Percentiles rank a stretch among this genome's conserved stretches.
These are phyloP conservation scores for Inonotus obliquus DNA, from an alignment of 1,284 basidiomycete genomes.

Conservation along the genomic window DNA sequence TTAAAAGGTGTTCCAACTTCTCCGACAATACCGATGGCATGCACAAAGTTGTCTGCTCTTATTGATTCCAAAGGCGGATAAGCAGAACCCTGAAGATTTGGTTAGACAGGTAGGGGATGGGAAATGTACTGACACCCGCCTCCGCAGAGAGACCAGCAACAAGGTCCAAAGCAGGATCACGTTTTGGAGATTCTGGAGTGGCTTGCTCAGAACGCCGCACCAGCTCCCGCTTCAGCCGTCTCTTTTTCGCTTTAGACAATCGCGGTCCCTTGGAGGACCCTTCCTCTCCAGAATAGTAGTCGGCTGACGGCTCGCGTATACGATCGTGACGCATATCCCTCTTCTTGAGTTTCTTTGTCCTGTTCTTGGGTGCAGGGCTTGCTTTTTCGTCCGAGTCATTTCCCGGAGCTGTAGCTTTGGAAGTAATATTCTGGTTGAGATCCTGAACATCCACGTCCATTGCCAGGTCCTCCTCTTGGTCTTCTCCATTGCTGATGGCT, in stretches of 20 bases:
- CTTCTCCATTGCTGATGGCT: neutral
- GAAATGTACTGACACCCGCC: neutral
- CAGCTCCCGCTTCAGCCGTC: neutral
- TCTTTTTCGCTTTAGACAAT: neutral
- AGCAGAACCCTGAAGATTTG: neutral
- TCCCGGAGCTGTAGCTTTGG: neutral
- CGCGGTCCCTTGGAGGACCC: neutral
- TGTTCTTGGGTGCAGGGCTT: neutral
- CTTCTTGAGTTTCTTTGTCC: constrained; percentile 7
- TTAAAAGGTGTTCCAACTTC: neutral
- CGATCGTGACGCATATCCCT: constrained; percentile 10
- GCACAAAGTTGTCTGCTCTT: neutral
- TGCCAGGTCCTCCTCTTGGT: neutral
- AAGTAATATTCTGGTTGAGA: neutral
- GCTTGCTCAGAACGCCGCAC: neutral
- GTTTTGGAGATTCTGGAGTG: constrained; percentile 11
- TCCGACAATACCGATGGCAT: constrained; percentile 14
- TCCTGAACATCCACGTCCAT: neutral
- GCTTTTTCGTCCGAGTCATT: neutral
- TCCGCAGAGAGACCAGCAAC: constrained; percentile 3
- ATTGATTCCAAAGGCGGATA: constrained; percentile 9
- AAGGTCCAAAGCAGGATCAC: constrained; percentile 13
- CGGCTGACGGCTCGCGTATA: neutral
- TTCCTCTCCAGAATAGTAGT: neutral
- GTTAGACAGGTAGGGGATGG: neutral